Evolutionary conservation across 345 rosid genomes (phyloP).

Genomic region (Eucalyptus coolabah): DNA sequence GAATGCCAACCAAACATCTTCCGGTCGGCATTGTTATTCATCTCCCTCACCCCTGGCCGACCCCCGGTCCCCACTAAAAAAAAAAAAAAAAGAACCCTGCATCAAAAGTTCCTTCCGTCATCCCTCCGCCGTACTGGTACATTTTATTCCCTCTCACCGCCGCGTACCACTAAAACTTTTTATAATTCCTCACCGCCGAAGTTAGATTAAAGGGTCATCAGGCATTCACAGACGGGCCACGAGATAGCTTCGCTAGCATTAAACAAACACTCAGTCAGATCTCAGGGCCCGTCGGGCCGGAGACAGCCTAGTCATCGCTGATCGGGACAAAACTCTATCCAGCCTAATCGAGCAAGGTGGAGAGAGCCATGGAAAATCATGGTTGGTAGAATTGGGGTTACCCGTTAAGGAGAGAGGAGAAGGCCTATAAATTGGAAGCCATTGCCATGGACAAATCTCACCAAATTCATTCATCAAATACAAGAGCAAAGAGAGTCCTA

Average conservation of each 20-base stretch:
- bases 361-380: neutral
- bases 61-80: accelerated
- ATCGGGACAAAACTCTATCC: neutral
- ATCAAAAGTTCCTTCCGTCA: neutral
- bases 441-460: neutral
- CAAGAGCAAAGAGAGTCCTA: neutral
- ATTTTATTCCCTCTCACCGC: neutral
- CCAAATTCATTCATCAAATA: neutral
- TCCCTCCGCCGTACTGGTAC: neutral
- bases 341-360: neutral
- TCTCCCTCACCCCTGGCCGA: neutral
- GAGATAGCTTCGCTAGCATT: accelerated
- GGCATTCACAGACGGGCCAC: neutral
- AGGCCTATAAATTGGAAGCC: neutral
- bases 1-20: neutral
- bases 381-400: neutral
- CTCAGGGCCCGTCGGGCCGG: neutral
- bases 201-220: neutral
- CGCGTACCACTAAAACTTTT: too few species aligned
- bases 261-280: neutral
- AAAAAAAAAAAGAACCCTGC: neutral
- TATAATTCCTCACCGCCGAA: too few species aligned
- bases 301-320: neutral
- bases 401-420: neutral
- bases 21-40: neutral